Conservation (phyloP, 2,329 filamentous ascomycete genomes). For the Coniochaeta hoffmannii region DNA sequence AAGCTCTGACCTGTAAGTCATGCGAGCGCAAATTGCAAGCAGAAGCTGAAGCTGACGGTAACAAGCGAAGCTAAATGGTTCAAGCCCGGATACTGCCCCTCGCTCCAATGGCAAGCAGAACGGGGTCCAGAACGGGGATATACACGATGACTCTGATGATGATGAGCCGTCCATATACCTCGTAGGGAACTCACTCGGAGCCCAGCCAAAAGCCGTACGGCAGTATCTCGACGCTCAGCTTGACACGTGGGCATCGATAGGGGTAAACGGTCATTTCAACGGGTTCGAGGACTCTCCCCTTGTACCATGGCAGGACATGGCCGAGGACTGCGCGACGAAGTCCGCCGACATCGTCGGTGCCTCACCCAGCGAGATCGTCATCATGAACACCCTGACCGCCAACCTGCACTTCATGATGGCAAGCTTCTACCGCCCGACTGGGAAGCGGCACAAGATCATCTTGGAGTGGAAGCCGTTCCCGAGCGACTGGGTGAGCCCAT, state of each 20-base stretch:
- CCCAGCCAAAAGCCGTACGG: constrained; percentile 65
- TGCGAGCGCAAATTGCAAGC: neutral
- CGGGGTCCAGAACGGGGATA: neutral
- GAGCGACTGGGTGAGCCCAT: constrained; percentile 57
- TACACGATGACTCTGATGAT: constrained; percentile 16
- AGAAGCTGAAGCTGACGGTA: neutral
- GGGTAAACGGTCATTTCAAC: constrained; percentile 77
- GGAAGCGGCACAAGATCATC: constrained; percentile 66
- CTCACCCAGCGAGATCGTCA: constrained; percentile 63
- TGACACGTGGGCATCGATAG: constrained; percentile 76
- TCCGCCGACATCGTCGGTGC: constrained; percentile 72
- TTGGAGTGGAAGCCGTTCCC: constrained; percentile 89
- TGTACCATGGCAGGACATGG: constrained; percentile 69
- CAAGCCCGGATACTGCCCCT: neutral
- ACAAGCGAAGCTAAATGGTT: constrained; percentile 1
- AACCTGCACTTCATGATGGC: constrained; percentile 80
- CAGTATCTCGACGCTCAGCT: constrained; percentile 65
- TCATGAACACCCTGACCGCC: constrained; percentile 81
- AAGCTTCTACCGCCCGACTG: constrained; percentile 70
- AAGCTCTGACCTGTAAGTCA: constrained; percentile 33
- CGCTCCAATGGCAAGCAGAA: constrained; percentile 9
- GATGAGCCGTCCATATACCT: constrained; percentile 64
- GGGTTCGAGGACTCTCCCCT: constrained; percentile 60
- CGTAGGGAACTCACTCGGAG: constrained; percentile 82
- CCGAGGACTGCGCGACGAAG: constrained; percentile 63